phyloP scores from a whole-genome alignment of 1,284 basidiomycete genomes.

The Cryptococcus sp. region DNA sequence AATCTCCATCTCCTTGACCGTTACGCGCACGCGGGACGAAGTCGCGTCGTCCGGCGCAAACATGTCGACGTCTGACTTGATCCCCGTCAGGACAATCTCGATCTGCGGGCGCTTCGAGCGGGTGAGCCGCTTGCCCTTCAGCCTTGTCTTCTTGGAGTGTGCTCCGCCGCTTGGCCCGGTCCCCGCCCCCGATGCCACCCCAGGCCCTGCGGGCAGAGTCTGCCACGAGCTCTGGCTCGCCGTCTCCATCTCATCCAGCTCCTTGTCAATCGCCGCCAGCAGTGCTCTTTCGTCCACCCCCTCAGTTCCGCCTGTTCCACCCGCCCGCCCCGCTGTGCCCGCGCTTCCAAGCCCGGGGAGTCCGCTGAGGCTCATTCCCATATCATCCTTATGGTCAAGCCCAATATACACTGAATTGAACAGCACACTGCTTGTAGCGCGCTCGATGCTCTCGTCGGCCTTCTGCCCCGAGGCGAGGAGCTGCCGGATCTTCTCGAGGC shows the following conservation, averaged over 20 bases:
- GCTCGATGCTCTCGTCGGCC: slow-evolving; percentile 73
- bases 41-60: slow-evolving; percentile 58
- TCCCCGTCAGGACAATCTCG: slow-evolving; percentile 70
- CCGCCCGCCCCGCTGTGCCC: no score
- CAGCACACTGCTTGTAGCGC: slow-evolving; percentile 62
- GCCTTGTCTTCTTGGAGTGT: slow-evolving; percentile 39
- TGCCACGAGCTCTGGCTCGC: slow-evolving; percentile 81
- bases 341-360: not conserved
- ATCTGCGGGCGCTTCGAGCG: slow-evolving; percentile 76
- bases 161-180: slow-evolving; percentile 5
- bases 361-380: slow-evolving; percentile 28
- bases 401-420: slow-evolving; percentile 94
- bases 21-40: slow-evolving; percentile 64
- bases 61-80: slow-evolving; percentile 65
- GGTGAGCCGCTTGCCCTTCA: slow-evolving; percentile 54
- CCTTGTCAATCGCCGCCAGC: slow-evolving; percentile 85
- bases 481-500: slow-evolving; percentile 86
- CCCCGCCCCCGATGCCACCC: slow-evolving; percentile 51
- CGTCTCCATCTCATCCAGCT: slow-evolving; percentile 66
- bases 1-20: slow-evolving; percentile 74
- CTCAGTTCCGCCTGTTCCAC: slow-evolving; percentile 42
- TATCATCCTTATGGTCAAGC: slow-evolving; percentile 59
- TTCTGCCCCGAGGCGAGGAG: slow-evolving; percentile 88
- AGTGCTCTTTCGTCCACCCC: slow-evolving; percentile 70
- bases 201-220: slow-evolving; percentile 54